Percentiles rank a stretch among this genome's conserved stretches.
Conservation (phyloP, 1,284 basidiomycete species). For the Psilocybe mexicana region DNA sequence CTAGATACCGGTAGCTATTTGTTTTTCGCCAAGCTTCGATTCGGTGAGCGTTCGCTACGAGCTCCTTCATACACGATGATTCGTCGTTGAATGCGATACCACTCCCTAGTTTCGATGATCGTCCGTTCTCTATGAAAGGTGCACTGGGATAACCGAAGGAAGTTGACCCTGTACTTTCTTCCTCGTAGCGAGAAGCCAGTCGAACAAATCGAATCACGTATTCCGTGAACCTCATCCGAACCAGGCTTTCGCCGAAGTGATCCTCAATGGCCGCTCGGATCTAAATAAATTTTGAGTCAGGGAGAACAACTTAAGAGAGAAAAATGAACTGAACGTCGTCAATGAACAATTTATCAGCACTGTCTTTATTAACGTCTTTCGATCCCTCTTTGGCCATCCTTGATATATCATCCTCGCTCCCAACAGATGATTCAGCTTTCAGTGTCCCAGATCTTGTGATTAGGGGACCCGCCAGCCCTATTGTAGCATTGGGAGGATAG, state of each 20-base stretch:
- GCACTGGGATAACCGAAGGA: constrained; percentile 38
- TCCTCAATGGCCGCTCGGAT: constrained; percentile 43
- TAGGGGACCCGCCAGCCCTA: constrained; percentile 43
- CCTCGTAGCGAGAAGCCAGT: constrained; percentile 45
- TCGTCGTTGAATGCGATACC: constrained; percentile 45
- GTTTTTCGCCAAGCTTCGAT: constrained; percentile 48
- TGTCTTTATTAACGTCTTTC: constrained; percentile 59
- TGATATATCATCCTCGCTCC: constrained; percentile 63
- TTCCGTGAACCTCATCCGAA: constrained; percentile 46
- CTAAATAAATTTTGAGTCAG: constrained; percentile 14
- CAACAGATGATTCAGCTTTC: constrained; percentile 58
- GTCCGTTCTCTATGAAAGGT: constrained; percentile 36
- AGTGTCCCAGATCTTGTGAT: constrained; percentile 58
- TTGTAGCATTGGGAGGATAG: constrained; percentile 49
- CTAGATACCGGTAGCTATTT: constrained; percentile 42
- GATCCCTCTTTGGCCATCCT: constrained; percentile 41
- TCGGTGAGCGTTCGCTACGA: constrained; percentile 42
- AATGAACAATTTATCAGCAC: constrained; percentile 83
- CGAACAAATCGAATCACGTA: constrained; percentile 46
- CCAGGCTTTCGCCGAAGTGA: constrained; percentile 46
- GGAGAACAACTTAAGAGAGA: not conserved
- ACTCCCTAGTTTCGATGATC: constrained; percentile 39
- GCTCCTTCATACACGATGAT: constrained; percentile 36
- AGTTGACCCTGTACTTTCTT: constrained; percentile 40
- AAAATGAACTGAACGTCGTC: constrained; percentile 72